A percentile compares a stretch with the other conserved stretches of the same genome.
phyloP scores from a whole-genome alignment of 2,329 filamentous ascomycete genomes.

The Paecilomyces sp. region DNA sequence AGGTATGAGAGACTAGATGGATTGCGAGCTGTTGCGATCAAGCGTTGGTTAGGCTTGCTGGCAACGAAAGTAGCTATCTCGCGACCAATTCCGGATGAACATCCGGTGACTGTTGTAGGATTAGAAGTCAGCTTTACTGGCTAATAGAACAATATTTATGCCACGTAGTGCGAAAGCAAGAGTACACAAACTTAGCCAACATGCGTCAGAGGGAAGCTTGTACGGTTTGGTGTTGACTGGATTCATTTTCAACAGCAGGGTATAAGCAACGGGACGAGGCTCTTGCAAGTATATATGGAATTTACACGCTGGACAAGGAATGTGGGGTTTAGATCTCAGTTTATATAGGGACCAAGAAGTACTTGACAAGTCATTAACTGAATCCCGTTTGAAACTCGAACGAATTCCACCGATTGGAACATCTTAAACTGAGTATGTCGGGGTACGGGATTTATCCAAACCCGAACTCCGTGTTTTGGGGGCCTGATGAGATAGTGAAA shows the following conservation, averaged over 20 bases:
- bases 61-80: constrained; percentile 32
- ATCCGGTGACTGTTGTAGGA: constrained; percentile 38
- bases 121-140: constrained; percentile 5
- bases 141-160: neutral
- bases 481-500: too few relatives aligned
- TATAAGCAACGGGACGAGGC: too few relatives aligned
- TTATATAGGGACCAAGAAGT: too few relatives aligned
- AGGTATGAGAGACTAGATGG: constrained; percentile 34
- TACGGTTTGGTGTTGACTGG: neutral
- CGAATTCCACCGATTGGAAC: too few relatives aligned
- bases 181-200: constrained; percentile 31
- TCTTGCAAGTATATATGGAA: too few relatives aligned
- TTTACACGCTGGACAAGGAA: too few relatives aligned
- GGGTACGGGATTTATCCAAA: too few relatives aligned
- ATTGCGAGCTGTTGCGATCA: constrained; percentile 46
- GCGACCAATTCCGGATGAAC: constrained; percentile 43
- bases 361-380: too few relatives aligned
- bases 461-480: too few relatives aligned
- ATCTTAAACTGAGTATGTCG: too few relatives aligned
- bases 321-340: too few relatives aligned
- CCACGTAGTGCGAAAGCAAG: neutral
- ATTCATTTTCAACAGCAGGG: neutral
- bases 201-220: constrained; percentile 13
- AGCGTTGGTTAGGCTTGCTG: constrained; percentile 29
- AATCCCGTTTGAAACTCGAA: too few relatives aligned